phyloP scores from a whole-genome alignment of 805 yeast genomes.

The Starmerella stigmatis region DNA sequence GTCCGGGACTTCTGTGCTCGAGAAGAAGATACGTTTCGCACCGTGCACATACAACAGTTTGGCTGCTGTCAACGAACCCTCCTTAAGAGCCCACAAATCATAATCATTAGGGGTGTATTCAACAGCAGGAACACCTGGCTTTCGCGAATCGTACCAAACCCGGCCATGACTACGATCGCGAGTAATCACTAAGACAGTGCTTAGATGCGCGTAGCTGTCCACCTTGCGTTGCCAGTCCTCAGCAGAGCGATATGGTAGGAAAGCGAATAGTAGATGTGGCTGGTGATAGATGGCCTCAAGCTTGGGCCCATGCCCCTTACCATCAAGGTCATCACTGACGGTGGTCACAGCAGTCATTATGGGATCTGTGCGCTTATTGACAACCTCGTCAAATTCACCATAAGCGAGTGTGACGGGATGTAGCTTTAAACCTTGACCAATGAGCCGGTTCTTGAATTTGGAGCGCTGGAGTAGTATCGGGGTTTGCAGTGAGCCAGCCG shows the following conservation, averaged over 20 bases:
- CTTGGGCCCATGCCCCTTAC: conserved; percentile 43
- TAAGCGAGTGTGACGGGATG: conserved; percentile 39
- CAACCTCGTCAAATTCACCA: conserved; percentile 37
- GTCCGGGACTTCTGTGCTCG: conserved; percentile 31
- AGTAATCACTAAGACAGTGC: conserved; percentile 37
- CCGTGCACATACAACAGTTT: conserved; percentile 42
- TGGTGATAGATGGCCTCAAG: conserved; percentile 41
- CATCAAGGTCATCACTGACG: conserved; percentile 42
- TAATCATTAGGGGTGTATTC: conserved; percentile 36
- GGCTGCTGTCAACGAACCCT: conserved; percentile 35
- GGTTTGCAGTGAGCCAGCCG: conserved; percentile 42
- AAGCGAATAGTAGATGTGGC: conserved; percentile 35
- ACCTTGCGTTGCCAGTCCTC: conserved; percentile 30
- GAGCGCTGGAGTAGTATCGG: conserved; percentile 41
- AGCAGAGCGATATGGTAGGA: conserved; percentile 38
- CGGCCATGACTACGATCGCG: conserved; percentile 35
- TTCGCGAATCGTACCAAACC: conserved; percentile 31
- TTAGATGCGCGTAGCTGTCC: conserved; percentile 33
- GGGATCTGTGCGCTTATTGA: conserved; percentile 35
- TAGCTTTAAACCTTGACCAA: conserved; percentile 42
- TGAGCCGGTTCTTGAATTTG: conserved; percentile 41
- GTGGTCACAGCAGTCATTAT: conserved; percentile 43
- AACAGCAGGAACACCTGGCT: conserved; percentile 30
- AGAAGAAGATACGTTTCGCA: conserved; percentile 35
- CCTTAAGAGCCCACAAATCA: conserved; percentile 35